These are phyloP conservation scores for Cryptosporidium xiaoi DNA, from an alignment of 169 alveolate genomes.

Conservation along the genomic window DNA sequence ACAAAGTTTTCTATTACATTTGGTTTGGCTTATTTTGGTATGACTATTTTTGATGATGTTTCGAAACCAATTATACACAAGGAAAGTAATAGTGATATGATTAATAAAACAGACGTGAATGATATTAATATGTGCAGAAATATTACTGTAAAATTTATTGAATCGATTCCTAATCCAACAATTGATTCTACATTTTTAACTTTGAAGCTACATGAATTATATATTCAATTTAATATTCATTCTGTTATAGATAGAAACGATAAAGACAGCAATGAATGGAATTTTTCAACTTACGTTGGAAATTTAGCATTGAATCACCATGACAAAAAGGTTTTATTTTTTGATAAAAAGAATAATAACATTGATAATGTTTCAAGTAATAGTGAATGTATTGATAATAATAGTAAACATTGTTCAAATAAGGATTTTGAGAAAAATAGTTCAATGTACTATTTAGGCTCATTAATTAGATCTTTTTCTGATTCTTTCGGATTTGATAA, in stretches of 20 bases:
- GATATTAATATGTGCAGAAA: slow-evolving; percentile 27
- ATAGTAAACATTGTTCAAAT: not conserved
- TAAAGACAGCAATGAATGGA: slow-evolving; percentile 67
- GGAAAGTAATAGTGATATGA: not conserved
- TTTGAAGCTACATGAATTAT: slow-evolving; percentile 26
- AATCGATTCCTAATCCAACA: slow-evolving; percentile 63
- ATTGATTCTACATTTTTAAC: slow-evolving; percentile 16
- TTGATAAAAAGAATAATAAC: not conserved
- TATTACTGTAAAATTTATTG: slow-evolving; percentile 23
- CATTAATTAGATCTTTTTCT: slow-evolving; percentile 7
- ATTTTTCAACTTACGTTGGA: slow-evolving; percentile 41
- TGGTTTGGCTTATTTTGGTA: slow-evolving; percentile 67
- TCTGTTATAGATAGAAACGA: slow-evolving; percentile 72
- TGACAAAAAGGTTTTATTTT: slow-evolving; percentile 18
- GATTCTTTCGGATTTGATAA: slow-evolving; percentile 7
- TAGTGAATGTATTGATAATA: not conserved
- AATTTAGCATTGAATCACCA: slow-evolving; percentile 44
- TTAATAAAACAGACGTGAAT: not conserved
- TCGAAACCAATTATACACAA: slow-evolving; percentile 32
- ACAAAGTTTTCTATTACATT: slow-evolving; percentile 60
- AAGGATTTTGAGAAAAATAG: not conserved
- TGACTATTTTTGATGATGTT: slow-evolving; percentile 64
- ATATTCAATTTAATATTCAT: slow-evolving; percentile 50
- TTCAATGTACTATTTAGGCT: slow-evolving; percentile 39
- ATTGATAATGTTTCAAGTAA: not conserved